A percentile compares a stretch with the other conserved stretches of the same genome.
These are phyloP conservation scores for Cyphellophora europaea DNA, from an alignment of 2,329 filamentous ascomycete species.

Conservation along the genomic window DNA sequence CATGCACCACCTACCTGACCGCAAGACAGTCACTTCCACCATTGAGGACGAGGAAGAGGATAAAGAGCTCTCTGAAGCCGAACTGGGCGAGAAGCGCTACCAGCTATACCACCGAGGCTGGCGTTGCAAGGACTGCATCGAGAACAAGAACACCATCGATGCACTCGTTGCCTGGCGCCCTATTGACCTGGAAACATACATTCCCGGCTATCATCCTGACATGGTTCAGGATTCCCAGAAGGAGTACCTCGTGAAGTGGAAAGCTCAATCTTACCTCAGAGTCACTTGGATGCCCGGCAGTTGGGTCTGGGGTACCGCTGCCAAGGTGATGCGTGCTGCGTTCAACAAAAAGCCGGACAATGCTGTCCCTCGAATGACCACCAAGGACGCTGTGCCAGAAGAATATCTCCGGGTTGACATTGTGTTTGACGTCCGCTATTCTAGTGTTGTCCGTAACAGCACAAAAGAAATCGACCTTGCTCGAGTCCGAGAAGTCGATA, in stretches of 20 bases:
- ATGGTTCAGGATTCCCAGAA: conserved; percentile 66
- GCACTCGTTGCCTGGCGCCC: conserved; percentile 86
- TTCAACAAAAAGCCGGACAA: conserved; percentile 63
- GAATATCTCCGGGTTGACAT: conserved; percentile 81
- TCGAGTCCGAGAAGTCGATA: conserved; percentile 61
- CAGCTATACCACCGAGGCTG: conserved; percentile 66
- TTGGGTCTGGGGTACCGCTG: conserved; percentile 72
- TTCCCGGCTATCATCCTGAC: conserved; percentile 41
- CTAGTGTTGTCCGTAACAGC: conserved; percentile 44
- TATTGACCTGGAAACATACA: conserved; percentile 46
- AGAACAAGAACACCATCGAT: conserved; percentile 58
- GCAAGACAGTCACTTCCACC: conserved; percentile 12
- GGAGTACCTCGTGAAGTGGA: conserved; percentile 90
- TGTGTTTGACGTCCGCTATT: conserved; percentile 71
- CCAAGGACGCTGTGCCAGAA: conserved; percentile 74
- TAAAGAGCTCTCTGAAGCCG: conserved; percentile 31
- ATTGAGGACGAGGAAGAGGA: conserved; percentile 23
- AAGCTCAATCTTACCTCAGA: conserved; percentile 67
- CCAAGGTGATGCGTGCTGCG: conserved; percentile 55
- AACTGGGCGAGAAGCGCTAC: conserved; percentile 52
- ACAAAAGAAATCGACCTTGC: conserved; percentile 62
- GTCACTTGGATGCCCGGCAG: conserved; percentile 80
- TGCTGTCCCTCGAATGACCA: conserved; percentile 57
- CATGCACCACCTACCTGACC: conserved; percentile 65
- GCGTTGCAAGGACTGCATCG: conserved; percentile 69